A percentile compares a stretch with the other conserved stretches of the same genome.
Evolutionary conservation across 192 early-diverging fungal species (phyloP).

Genomic region (Helicostylum pulchrum): DNA sequence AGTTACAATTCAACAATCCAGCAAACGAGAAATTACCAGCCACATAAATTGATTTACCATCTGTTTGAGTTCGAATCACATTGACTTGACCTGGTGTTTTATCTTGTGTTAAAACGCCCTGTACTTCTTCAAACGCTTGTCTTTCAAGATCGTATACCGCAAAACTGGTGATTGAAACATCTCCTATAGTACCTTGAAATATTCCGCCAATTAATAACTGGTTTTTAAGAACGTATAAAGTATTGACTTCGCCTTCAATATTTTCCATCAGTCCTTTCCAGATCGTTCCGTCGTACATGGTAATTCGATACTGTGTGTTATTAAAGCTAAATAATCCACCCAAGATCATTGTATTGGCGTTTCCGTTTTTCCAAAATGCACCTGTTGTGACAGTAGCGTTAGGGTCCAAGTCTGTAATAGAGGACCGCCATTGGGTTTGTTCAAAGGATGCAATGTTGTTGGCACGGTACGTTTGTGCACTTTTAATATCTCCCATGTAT

Average conservation of each 20-base stretch:
- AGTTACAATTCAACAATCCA: slow-evolving; percentile 28
- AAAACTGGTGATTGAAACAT: slow-evolving; percentile 34
- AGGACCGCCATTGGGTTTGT: background rate
- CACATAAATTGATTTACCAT: slow-evolving; percentile 38
- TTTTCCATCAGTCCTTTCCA: slow-evolving; percentile 39
- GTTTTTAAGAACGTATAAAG: slow-evolving; percentile 40
- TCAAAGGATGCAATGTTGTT: slow-evolving; percentile 10
- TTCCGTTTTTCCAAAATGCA: slow-evolving; percentile 49
- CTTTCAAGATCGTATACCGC: slow-evolving; percentile 48
- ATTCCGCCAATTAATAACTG: slow-evolving; percentile 56
- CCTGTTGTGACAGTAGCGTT: slow-evolving; percentile 47
- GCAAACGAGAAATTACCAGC: slow-evolving; percentile 55
- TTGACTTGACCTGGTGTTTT: slow-evolving; percentile 18
- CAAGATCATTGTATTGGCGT: slow-evolving; percentile 33
- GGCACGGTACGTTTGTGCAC: slow-evolving; percentile 13
- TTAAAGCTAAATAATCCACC: slow-evolving; percentile 52
- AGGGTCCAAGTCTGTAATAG: background rate
- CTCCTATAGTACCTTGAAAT: slow-evolving; percentile 32
- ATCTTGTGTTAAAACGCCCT: slow-evolving; percentile 28
- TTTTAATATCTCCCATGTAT: slow-evolving; percentile 22
- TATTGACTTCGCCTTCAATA: slow-evolving; percentile 48
- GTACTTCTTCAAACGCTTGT: slow-evolving; percentile 11
- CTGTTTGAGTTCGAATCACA: slow-evolving; percentile 3
- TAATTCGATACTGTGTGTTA: slow-evolving; percentile 39
- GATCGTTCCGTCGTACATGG: slow-evolving; percentile 37